A percentile compares a stretch with the other conserved stretches of the same genome.
Evolutionary conservation across 2,329 filamentous ascomycete species (phyloP).

Genomic region (Geosmithia flava): DNA sequence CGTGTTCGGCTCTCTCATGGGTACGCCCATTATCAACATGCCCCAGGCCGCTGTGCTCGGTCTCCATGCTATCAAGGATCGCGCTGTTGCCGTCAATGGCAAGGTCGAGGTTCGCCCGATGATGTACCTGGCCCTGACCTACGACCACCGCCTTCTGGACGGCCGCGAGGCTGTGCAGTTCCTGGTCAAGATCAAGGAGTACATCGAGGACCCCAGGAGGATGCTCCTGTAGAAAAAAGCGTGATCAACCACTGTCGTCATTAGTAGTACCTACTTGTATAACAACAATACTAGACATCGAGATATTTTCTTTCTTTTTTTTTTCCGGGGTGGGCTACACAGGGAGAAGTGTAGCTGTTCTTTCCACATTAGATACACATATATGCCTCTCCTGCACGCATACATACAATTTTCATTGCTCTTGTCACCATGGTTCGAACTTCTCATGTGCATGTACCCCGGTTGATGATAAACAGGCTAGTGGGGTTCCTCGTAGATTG

Average conservation of each 20-base stretch:
- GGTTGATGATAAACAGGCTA: no score
- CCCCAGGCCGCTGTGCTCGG: constrained; percentile 88
- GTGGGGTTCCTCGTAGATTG: no score
- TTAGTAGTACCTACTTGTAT: neutral
- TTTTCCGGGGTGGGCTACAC: neutral
- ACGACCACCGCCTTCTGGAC: constrained; percentile 92
- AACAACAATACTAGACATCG: neutral
- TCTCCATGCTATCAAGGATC: constrained; percentile 93
- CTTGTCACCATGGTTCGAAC: no score
- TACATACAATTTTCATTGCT: neutral
- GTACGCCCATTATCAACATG: constrained; percentile 96
- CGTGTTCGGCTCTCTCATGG: constrained; percentile 94
- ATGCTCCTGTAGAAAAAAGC: constrained; percentile 55
- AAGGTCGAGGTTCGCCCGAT: constrained; percentile 96
- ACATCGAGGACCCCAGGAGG: constrained; percentile 85
- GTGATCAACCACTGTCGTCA: neutral
- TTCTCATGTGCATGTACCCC: no score
- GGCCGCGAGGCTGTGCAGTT: constrained; percentile 94
- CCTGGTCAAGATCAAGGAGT: constrained; percentile 94
- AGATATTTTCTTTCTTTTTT: neutral
- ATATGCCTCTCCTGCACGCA: neutral
- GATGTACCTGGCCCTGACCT: constrained; percentile 98
- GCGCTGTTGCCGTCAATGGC: constrained; percentile 77
- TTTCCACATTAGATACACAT: neutral
- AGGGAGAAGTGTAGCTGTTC: neutral